Conservation (phyloP, 2,329 filamentous ascomycete genomes). For the Zasmidium angulare region DNA sequence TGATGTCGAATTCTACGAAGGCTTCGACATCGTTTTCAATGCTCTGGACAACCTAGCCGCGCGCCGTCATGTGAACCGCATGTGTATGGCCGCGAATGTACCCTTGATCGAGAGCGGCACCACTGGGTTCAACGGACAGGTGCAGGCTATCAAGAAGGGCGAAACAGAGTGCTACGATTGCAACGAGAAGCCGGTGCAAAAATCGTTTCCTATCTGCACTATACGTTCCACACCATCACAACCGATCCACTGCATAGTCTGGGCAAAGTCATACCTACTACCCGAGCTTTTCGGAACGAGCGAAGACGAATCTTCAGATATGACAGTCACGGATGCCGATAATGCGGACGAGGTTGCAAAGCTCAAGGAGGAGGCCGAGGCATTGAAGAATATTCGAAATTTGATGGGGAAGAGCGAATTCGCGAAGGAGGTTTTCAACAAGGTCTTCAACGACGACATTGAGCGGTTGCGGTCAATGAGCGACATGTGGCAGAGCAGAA, state of each 20-base stretch:
- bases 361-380: slow-evolving; percentile 77
- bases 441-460: slow-evolving; percentile 87
- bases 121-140: slow-evolving; percentile 95
- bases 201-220: slow-evolving; percentile 93
- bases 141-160: slow-evolving; percentile 87
- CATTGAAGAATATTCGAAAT: slow-evolving; percentile 76
- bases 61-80: slow-evolving; percentile 90
- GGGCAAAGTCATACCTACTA: slow-evolving; percentile 94
- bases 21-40: slow-evolving; percentile 89
- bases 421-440: slow-evolving; percentile 78
- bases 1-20: slow-evolving; percentile 81
- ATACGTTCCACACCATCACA: slow-evolving; percentile 95
- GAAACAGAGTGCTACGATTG: slow-evolving; percentile 96
- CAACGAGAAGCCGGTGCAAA: slow-evolving; percentile 82
- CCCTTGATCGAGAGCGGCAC: slow-evolving; percentile 95
- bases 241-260: slow-evolving; percentile 97
- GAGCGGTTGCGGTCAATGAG: slow-evolving; percentile 79
- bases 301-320: slow-evolving; percentile 76
- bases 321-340: slow-evolving; percentile 81
- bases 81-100: slow-evolving; percentile 90
- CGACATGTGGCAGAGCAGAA: slow-evolving; percentile 91
- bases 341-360: slow-evolving; percentile 89
- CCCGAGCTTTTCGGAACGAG: slow-evolving; percentile 92
- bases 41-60: slow-evolving; percentile 95
- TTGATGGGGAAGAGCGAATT: slow-evolving; percentile 79